These are phyloP conservation scores for Thuja plicata DNA, from an alignment of 83 land plant species.

Conservation along the genomic window DNA sequence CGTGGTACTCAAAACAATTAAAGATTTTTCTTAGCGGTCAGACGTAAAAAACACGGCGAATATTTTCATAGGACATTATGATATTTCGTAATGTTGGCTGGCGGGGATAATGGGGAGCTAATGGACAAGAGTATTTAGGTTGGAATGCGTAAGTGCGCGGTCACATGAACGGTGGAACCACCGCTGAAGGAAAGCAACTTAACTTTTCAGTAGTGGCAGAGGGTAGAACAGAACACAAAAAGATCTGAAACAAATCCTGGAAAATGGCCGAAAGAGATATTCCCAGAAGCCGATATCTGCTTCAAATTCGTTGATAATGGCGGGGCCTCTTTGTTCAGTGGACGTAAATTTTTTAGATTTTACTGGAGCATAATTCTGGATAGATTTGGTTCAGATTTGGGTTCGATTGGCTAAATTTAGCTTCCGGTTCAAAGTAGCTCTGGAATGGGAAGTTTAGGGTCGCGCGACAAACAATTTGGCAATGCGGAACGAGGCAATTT, in stretches of 20 bases:
- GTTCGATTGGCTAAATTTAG: conserved; percentile 2
- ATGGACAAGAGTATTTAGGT: background rate
- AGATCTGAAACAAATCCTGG: background rate
- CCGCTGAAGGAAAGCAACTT: background rate
- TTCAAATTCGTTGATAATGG: background rate
- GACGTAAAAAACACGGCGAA: background rate
- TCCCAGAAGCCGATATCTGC: background rate
- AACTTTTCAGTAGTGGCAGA: background rate
- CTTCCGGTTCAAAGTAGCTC: background rate
- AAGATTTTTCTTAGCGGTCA: no score
- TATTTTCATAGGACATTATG: background rate
- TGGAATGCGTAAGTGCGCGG: background rate
- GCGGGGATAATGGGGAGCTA: background rate
- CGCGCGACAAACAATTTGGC: background rate
- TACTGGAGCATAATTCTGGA: background rate
- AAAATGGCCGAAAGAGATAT: background rate
- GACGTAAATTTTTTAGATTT: background rate
- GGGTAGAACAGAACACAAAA: background rate
- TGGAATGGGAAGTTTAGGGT: conserved; percentile 1
- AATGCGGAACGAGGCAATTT: background rate
- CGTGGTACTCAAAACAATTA: background rate
- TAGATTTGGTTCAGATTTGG: background rate
- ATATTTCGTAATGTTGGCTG: background rate
- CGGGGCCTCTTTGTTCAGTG: background rate
- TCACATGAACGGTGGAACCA: background rate